Evolutionary conservation across 2,329 filamentous ascomycete genomes (phyloP).

Genomic region (Parastagonospora avenae): DNA sequence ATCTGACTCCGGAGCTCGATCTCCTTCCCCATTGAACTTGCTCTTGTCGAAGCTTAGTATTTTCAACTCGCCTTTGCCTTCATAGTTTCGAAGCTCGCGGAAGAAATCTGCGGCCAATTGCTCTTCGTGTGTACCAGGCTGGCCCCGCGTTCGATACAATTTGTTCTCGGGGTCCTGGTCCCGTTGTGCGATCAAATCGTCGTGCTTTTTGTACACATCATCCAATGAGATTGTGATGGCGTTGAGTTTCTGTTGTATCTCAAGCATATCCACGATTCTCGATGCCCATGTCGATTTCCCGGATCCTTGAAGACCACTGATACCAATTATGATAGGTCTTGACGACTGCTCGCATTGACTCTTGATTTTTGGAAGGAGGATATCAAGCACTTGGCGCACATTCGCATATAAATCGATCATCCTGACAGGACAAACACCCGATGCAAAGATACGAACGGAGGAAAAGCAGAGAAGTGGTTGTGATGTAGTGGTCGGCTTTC

Average conservation of each 20-base stretch:
- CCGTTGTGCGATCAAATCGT: slow-evolving; percentile 69
- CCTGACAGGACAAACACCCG: background rate
- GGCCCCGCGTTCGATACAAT: slow-evolving; percentile 79
- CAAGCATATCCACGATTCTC: slow-evolving; percentile 34
- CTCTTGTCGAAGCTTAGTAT: slow-evolving; percentile 87
- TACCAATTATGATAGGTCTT: slow-evolving; percentile 80
- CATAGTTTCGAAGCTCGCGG: slow-evolving; percentile 57
- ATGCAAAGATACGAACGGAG: no score
- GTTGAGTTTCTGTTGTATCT: slow-evolving; percentile 26
- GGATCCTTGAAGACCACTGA: slow-evolving; percentile 90
- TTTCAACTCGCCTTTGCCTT: slow-evolving; percentile 54
- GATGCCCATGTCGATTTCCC: slow-evolving; percentile 87
- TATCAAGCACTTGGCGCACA: slow-evolving; percentile 33
- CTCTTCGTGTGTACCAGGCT: slow-evolving; percentile 84
- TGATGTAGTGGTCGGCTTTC: no score
- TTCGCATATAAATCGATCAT: slow-evolving; percentile 37
- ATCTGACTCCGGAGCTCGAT: slow-evolving; percentile 66
- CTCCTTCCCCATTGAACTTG: slow-evolving; percentile 74
- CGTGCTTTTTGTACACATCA: slow-evolving; percentile 82
- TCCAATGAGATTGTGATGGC: slow-evolving; percentile 61
- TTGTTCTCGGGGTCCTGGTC: slow-evolving; percentile 70
- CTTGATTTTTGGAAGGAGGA: slow-evolving; percentile 36
- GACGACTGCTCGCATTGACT: slow-evolving; percentile 27
- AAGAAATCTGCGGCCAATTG: slow-evolving; percentile 68
- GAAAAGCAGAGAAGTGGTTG: no score